Evolutionary conservation across 2,329 filamentous ascomycete genomes (phyloP).

Genomic region (Aspergillus clavatus): DNA sequence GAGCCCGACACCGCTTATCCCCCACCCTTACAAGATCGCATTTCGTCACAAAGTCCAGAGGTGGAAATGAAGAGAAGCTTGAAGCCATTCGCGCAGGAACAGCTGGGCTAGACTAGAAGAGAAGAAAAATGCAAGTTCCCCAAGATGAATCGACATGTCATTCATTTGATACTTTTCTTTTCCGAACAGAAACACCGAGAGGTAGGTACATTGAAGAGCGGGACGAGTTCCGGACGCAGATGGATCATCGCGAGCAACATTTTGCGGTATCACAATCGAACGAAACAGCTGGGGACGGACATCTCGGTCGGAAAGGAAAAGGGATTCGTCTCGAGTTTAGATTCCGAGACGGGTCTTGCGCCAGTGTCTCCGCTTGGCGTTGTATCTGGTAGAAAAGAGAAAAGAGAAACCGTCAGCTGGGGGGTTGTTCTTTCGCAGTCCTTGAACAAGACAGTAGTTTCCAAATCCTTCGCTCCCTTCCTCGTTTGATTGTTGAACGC

Average conservation of each 20-base stretch:
- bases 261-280: conserved; percentile 25
- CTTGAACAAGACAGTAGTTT: neutral
- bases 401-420: conserved; percentile 12
- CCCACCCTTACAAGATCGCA: conserved; percentile 2
- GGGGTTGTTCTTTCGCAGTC: neutral
- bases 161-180: neutral
- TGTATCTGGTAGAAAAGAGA: conserved; percentile 66
- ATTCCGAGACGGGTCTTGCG: conserved; percentile 99
- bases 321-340: conserved; percentile 55
- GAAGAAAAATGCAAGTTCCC: neutral
- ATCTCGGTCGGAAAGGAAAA: conserved; percentile 42
- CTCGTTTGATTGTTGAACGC: neutral
- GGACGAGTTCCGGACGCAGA: conserved; percentile 4
- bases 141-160: conserved; percentile 5
- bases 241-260: conserved; percentile 13
- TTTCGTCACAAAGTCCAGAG: neutral
- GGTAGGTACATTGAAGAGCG: neutral
- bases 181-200: neutral
- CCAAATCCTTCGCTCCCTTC: neutral
- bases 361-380: conserved; percentile 99
- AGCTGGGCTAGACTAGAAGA: neutral
- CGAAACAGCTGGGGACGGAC: conserved; percentile 24
- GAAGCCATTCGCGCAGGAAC: neutral
- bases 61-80: neutral
- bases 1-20: conserved; percentile 9